phyloP scores from a whole-genome alignment of 2,329 filamentous ascomycete species.

The Cadophora gregata region DNA sequence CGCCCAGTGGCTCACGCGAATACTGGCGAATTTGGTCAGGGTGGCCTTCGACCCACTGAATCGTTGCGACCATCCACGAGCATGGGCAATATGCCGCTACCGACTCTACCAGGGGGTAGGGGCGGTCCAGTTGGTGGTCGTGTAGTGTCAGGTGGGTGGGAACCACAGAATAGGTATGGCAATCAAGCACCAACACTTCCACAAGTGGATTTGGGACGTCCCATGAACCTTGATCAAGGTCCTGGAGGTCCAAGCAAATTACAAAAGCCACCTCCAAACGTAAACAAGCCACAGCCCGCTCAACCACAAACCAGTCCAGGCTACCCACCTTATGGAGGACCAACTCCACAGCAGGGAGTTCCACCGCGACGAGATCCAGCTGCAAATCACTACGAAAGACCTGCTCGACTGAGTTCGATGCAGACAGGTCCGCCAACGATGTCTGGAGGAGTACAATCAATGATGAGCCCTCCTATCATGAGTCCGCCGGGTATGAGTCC shows the following conservation, averaged over 20 bases:
- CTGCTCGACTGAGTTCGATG: conserved; percentile 37
- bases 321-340: conserved; percentile 25
- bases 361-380: conserved; percentile 28
- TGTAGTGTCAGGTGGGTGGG: conserved; percentile 53
- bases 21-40: conserved; percentile 28
- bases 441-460: conserved; percentile 14
- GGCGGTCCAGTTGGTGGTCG: conserved; percentile 29
- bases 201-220: conserved; percentile 32
- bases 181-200: conserved; percentile 31
- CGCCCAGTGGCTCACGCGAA: conserved; percentile 48
- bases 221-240: conserved; percentile 30
- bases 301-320: conserved; percentile 21
- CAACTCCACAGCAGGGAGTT: conserved; percentile 22
- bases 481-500: conserved; percentile 15
- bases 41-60: conserved; percentile 27
- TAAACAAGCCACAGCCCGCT: conserved; percentile 33
- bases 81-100: conserved; percentile 52
- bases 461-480: conserved; percentile 29
- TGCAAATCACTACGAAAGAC: conserved; percentile 31
- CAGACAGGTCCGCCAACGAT: conserved; percentile 15
- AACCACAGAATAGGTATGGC: conserved; percentile 51
- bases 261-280: conserved; percentile 34
- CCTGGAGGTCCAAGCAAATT: conserved; percentile 25
- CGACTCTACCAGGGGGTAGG: conserved; percentile 45
- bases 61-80: conserved; percentile 52